These are phyloP conservation scores for Albifimbria verrucaria DNA, from an alignment of 2,329 filamentous ascomycete genomes.

Conservation along the genomic window DNA sequence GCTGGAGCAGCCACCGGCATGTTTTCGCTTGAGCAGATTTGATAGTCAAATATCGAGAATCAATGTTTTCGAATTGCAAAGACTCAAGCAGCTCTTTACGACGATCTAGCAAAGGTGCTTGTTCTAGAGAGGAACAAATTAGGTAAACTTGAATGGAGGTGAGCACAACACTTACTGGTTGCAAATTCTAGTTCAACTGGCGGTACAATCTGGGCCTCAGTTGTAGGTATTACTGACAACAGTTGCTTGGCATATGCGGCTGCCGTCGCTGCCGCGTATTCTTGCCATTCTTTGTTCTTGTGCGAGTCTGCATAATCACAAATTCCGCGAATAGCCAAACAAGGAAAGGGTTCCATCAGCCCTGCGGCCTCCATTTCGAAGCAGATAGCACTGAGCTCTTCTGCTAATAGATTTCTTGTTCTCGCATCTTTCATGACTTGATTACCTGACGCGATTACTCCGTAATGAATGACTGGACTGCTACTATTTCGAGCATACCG, in stretches of 20 bases:
- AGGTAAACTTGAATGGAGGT: no score
- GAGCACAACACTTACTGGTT: no score
- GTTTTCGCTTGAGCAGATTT: background rate
- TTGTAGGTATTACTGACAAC: no score
- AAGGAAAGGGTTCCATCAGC: constrained; percentile 4
- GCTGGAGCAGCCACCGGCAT: background rate
- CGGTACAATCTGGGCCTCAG: no score
- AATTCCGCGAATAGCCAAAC: constrained; percentile 10
- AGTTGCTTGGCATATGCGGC: constrained; percentile 6
- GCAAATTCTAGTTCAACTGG: no score
- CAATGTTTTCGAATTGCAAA: no score
- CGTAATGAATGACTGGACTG: constrained; percentile 3
- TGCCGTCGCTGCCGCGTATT: constrained; percentile 2
- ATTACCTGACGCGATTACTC: constrained; percentile 4
- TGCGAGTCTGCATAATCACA: constrained; percentile 8
- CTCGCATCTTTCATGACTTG: background rate
- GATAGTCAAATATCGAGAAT: no score
- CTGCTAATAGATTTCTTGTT: background rate
- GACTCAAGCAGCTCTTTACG: no score
- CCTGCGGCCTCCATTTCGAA: no score
- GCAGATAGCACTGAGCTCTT: constrained; percentile 1
- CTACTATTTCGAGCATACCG: background rate
- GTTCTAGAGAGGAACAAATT: no score
- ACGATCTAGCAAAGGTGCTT: no score
- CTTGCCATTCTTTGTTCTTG: constrained; percentile 8